Base-by-base conservation (phyloP, 2,329 filamentous ascomycete species). In the Domatiomyces globalis region DNA sequence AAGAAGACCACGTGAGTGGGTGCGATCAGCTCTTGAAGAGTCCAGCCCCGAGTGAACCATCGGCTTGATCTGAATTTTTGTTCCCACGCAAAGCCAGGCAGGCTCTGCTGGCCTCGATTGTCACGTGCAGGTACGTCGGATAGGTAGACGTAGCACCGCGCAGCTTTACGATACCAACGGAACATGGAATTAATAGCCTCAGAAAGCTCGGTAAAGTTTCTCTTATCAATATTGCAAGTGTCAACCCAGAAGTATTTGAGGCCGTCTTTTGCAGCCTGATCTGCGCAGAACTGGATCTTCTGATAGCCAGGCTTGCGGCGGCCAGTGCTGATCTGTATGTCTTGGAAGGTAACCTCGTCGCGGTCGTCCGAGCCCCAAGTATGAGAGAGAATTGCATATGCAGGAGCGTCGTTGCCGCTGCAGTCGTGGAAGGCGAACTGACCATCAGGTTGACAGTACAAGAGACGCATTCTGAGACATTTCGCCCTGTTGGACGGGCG, bases 1-100 rank as follows among this genome's bases (percentile, higher is more conserved):
- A 54, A 57, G 45, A 63, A 62, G n/a, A 45, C 43, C n/a, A 63
- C 53, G 43, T 52, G 27, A 10, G 39, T 45, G 4, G 62, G 62
- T 7, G 61, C 62, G 8, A 64, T 54, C 22, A 64, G 55, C 51
- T 64, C 61, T 46, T 63, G 62, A 12, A 64, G 52, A 3, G 62
- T 64, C 61, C 60, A 63, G 15, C 62, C 61, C 25, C 60, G 46
- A 2, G 49, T 58, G 43, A 64, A 63, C 59, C 62, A 64, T 48
- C 44, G 20, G 42, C 59, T 53, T 2, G 42, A 17, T 19, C 8
- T 46, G 27, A 50, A 43, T 25, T 6, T 25, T 25, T 25, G 22
- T 25, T 25, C 22, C 22, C 22, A 25, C 22, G 3, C 22, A 25
- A 25, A 25, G 22, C 6, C 22, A 25, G 22, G 22, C 6, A 25